Percentiles rank a stretch among this genome's conserved stretches.
phyloP scores from a whole-genome alignment of 495 filamentous ascomycete genomes.

The Penicillium atrosanguineum region DNA sequence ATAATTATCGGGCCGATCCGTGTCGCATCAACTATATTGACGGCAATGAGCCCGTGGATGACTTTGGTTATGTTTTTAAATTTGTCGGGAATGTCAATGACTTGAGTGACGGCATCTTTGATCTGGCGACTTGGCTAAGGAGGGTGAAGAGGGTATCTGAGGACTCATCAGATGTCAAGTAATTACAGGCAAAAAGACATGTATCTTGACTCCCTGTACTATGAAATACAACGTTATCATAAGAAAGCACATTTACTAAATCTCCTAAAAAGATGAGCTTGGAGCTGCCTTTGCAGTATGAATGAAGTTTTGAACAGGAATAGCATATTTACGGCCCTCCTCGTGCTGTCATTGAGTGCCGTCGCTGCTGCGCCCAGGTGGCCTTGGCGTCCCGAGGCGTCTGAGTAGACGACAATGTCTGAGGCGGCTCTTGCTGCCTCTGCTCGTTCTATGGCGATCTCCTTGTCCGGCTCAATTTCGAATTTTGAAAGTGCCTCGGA shows the following conservation, averaged over 20 bases:
- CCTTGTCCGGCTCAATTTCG: slow-evolving; percentile 16
- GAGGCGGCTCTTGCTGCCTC: background rate
- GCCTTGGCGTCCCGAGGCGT: slow-evolving; percentile 18
- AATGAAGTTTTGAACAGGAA: no score
- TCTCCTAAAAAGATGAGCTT: no score
- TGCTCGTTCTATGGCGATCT: slow-evolving; percentile 17
- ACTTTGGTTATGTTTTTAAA: slow-evolving; percentile 22
- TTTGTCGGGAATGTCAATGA: slow-evolving; percentile 12
- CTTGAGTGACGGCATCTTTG: slow-evolving; percentile 25
- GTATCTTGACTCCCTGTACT: no score
- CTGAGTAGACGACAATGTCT: slow-evolving; percentile 19
- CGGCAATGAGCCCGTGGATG: slow-evolving; percentile 16
- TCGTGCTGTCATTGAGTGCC: slow-evolving; percentile 5
- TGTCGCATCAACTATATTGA: slow-evolving; percentile 28
- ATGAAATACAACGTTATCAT: no score
- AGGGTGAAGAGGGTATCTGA: slow-evolving; percentile 6
- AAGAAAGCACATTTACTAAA: no score
- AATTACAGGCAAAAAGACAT: background rate
- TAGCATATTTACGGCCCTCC: no score
- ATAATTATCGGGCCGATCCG: slow-evolving; percentile 17
- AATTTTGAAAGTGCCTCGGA: slow-evolving; percentile 25
- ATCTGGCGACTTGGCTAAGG: slow-evolving; percentile 22
- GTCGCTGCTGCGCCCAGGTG: slow-evolving; percentile 13
- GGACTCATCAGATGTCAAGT: slow-evolving; percentile 1
- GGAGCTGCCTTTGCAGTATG: no score